Evolutionary conservation across 805 yeast species (phyloP).

Genomic region (Hyphopichia homilentoma): DNA sequence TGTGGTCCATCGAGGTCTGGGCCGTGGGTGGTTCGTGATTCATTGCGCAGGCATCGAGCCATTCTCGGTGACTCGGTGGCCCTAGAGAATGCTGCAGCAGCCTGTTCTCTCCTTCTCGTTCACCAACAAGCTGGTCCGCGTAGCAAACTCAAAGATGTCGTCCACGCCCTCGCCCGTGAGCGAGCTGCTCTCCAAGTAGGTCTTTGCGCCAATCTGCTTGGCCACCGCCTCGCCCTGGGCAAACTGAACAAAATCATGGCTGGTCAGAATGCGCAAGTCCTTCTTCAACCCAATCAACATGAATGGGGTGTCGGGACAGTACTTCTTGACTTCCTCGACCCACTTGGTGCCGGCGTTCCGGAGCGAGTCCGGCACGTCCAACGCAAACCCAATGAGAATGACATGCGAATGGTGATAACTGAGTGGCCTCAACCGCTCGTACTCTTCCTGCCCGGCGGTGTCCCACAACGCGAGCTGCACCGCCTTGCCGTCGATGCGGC

Average conservation of each 20-base stretch:
- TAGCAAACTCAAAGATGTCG: slow-evolving; percentile 88
- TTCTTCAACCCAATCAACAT: slow-evolving; percentile 81
- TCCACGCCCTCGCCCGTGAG: slow-evolving; percentile 94
- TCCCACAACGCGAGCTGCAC: slow-evolving; percentile 91
- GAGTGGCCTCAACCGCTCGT: slow-evolving; percentile 83
- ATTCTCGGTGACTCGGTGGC: too few relatives aligned
- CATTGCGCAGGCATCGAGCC: too few relatives aligned
- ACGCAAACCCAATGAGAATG: slow-evolving; percentile 79
- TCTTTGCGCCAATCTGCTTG: slow-evolving; percentile 73
- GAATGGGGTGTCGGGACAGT: slow-evolving; percentile 78
- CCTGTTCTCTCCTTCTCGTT: slow-evolving; percentile 22
- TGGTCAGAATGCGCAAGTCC: slow-evolving; percentile 57
- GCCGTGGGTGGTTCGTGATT: too few relatives aligned
- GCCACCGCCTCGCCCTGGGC: slow-evolving; percentile 71
- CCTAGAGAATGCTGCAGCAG: slow-evolving; percentile 36
- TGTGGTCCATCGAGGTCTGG: too few relatives aligned
- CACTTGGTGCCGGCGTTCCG: slow-evolving; percentile 82
- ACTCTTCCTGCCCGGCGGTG: slow-evolving; percentile 96
- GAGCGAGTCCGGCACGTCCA: slow-evolving; percentile 80
- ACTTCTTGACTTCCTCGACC: slow-evolving; percentile 77
- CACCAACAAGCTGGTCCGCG: slow-evolving; percentile 68
- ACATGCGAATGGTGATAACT: slow-evolving; percentile 87
- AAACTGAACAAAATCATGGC: slow-evolving; percentile 46
- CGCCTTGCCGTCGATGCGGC: slow-evolving; percentile 90
- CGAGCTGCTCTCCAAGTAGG: slow-evolving; percentile 84